Base-by-base conservation (phyloP, 345 rosid genomes). In the Hirschfeldia incana region DNA sequence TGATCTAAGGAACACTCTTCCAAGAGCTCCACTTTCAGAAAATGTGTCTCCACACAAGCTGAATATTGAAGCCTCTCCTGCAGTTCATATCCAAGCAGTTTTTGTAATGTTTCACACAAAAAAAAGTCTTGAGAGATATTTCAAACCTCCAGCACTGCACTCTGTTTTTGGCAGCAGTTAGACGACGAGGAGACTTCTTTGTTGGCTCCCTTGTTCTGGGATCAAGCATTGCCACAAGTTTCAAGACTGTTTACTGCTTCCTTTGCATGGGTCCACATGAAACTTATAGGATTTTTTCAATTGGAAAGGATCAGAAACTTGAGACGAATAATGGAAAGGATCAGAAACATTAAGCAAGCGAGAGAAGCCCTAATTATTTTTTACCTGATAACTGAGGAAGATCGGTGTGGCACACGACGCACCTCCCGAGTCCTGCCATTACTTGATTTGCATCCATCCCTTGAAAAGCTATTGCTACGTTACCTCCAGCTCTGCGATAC, bases 1-100 rank as follows among this genome's bases (percentile, higher is more conserved):
- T 28, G 91, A 83, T 87, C 98, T 85, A 61, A 93, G 84, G 83
- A 86, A 93, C 61, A 85, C 97, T 82, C 98, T 93, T 33, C 98
- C 98, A 11, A 95, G 93, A 69, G 97, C 89, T 86, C 83, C 89
- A 77, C 94, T 81, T 73, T 76, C 92, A 1, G 89, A 85, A 72
- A 81, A 95, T 81, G 89, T 92, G 21, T 3, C 61, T 85, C 89
- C 30, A 87, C 91, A 39, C 97, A 96, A 34, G 93, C 88, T 8
- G 91, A 76, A 68, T 78, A 87, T 0, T 85, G 82, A 78, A 93
- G 78, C 60, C 72, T 67, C 59, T 91, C 92, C 97, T 93, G 91
- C 30, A 29, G 30, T 29, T 29, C 30, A 29, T 29, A 29, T 29
- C 57, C 34, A 74, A n/a, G 59, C 39, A 32, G 32, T 1, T 28